These are phyloP conservation scores for Solanum ossicruentum DNA, from an alignment of 257 asterid species.

Conservation along the genomic window DNA sequence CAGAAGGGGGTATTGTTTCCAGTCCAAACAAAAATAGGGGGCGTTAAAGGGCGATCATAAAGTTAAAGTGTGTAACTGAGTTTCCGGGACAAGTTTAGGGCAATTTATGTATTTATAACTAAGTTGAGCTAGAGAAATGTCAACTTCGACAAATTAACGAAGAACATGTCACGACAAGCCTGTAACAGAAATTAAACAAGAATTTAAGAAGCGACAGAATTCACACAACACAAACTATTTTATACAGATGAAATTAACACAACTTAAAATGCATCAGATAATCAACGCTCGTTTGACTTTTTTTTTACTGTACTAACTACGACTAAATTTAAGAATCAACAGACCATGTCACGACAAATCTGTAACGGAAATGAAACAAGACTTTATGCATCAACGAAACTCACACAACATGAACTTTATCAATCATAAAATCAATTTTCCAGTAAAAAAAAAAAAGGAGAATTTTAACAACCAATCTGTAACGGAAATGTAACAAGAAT, in stretches of 20 bases:
- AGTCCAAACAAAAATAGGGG: not conserved
- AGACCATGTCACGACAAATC: too few relatives aligned
- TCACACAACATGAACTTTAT: too few relatives aligned
- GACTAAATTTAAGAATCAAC: not conserved
- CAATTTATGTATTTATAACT: not conserved
- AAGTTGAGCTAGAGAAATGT: not conserved
- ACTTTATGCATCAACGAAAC: not conserved
- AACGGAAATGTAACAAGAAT: not conserved
- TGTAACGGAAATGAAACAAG: not conserved
- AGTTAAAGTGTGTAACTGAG: not conserved
- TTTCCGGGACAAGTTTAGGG: not conserved
- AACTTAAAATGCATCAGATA: not conserved
- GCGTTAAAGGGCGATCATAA: not conserved
- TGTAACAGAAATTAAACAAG: not conserved
- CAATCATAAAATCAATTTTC: not conserved
- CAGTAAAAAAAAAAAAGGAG: not conserved
- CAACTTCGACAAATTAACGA: not conserved
- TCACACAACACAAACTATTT: not conserved
- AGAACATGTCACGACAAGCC: not conserved
- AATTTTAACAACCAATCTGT: not conserved
- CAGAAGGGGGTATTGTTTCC: not conserved
- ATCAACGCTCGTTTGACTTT: not conserved
- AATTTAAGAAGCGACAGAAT: not conserved
- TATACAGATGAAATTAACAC: not conserved
- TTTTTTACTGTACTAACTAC: not conserved